Evolutionary conservation across 805 yeast species (phyloP), one percentile per base, ranked within the genome.

Genomic region (Lipomyces yamanashiensis): DNA sequence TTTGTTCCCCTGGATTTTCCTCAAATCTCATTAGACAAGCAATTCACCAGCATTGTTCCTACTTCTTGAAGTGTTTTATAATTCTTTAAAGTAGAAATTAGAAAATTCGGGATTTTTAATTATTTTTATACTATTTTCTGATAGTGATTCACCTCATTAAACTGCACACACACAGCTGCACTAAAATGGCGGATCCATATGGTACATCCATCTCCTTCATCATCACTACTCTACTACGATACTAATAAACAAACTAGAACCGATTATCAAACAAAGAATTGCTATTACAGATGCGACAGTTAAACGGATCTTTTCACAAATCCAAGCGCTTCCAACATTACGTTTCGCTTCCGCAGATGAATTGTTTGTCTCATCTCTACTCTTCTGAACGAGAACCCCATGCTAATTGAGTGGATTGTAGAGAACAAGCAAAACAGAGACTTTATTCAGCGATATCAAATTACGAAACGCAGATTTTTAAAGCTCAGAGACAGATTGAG

Each of bases 401-500:
- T 49, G 39, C 53, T 49, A 33, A 49, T 15, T 6, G 33, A 12
- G 39, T 28, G 13, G 2, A 40, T 13, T 47, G 13, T 41, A 63
- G 67, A 7, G 45, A 45, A 19, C 34, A 36, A 10, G 58, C 63
- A 7, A 50, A 43, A 34, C 49, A 34, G 39, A 58, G 47, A 19
- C 40, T 63, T 6, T 45, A 54, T 28, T 34, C 56, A 10, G 61
- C 56, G 17, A 17, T 64, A 5, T 36, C 44, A n/a, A 23, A 28
- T 48, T 45, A 40, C 36, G 44, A 64, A 52, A 43, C 54, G 19
- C 55, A 50, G 45, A 41, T 58, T 8, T 41, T 36, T 23, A 51
- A 45, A 36, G 34, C 47, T 21, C 71, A 68, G 39, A 63, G 71
- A 17, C 73, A 72, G 53, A 53, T 64, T 7, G 51, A 64, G n/a